phyloP scores from a whole-genome alignment of 129 eudicot genomes.

The Deinandra increscens region DNA sequence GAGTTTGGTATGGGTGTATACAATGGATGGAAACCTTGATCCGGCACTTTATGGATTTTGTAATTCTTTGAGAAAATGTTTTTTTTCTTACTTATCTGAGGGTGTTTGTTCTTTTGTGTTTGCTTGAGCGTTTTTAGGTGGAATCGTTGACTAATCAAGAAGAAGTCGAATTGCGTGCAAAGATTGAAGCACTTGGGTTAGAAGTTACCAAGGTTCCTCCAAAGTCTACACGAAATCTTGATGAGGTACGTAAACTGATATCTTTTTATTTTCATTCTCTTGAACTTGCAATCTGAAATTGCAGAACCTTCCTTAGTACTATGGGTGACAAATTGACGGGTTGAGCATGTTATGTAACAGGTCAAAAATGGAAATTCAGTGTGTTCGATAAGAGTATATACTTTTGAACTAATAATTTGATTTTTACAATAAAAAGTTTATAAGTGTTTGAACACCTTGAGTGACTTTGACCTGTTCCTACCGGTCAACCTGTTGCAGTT shows the following conservation, averaged over 20 bases:
- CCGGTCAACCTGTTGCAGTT: neutral
- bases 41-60: neutral
- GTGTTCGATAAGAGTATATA: too few relatives aligned
- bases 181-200: slow-evolving; percentile 76
- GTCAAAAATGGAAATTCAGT: too few relatives aligned
- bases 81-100: neutral
- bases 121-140: slow-evolving; percentile 41
- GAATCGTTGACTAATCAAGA: slow-evolving; percentile 83
- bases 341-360: too few relatives aligned
- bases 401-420: too few relatives aligned
- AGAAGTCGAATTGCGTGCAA: slow-evolving; percentile 91
- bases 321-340: too few relatives aligned
- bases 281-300: too few relatives aligned
- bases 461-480: neutral
- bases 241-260: slow-evolving; percentile 46
- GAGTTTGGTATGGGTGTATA: slow-evolving; percentile 3
- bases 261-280: too few relatives aligned
- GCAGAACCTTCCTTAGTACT: too few relatives aligned
- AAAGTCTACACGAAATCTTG: slow-evolving; percentile 54
- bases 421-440: too few relatives aligned
- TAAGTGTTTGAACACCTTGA: too few relatives aligned
- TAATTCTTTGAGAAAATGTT: neutral
- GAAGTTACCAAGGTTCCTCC: slow-evolving; percentile 88
- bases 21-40: neutral
- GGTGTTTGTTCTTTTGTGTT: neutral